Base-by-base conservation (phyloP, 2,329 filamentous ascomycete species). In the Colletotrichum nymphaeae region DNA sequence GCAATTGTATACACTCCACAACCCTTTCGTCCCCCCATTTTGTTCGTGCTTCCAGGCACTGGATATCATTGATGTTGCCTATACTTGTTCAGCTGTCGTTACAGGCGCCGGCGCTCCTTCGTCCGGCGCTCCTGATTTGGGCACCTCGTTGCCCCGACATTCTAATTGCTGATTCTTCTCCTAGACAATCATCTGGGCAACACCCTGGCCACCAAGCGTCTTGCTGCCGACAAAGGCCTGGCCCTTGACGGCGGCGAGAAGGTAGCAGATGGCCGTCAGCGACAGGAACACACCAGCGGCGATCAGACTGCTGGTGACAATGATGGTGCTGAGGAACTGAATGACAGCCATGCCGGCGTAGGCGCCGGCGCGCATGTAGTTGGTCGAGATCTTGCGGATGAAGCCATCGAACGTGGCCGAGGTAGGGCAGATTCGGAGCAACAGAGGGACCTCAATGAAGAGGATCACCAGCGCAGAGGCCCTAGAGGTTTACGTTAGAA, bases 161-260 rank as follows among this genome's bases (percentile, higher is more conserved):
- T 59, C 30, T 26, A 35, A n/a, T 28, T 64, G 62, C 24, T 64
- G 46, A 26, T 32, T 35, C 28, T 64, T 55, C 26, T 62, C 78
- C 86, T 88, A 97, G 80, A 98, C 95, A 85, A 98, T 98, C 96
- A 98, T 98, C 87, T 98, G 95, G 75, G 95, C 97, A 77, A 98
- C 93, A 65, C 96, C 96, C 77, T 94, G 93, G 66, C 97, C 97
- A 77, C 97, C 97, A 66, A 99, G 88, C 19, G 96, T 98, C 91
- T 98, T 98, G 89, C 95, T 98, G 74, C 94, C 94, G 76, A 95
- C 91, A 84, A 97, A 97, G 46, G 91, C 93, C 85, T 97, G 94
- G 73, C 93, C 93, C 88, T 94, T 96, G 83, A 96, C 74, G 53
- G 89, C 95, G 16, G 95, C 95, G 63, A 95, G 84, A 30, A 90